Percentiles rank a stretch among this genome's conserved stretches.
phyloP scores from a whole-genome alignment of 306 rosid species.

The Aeschynomene evenia region DNA sequence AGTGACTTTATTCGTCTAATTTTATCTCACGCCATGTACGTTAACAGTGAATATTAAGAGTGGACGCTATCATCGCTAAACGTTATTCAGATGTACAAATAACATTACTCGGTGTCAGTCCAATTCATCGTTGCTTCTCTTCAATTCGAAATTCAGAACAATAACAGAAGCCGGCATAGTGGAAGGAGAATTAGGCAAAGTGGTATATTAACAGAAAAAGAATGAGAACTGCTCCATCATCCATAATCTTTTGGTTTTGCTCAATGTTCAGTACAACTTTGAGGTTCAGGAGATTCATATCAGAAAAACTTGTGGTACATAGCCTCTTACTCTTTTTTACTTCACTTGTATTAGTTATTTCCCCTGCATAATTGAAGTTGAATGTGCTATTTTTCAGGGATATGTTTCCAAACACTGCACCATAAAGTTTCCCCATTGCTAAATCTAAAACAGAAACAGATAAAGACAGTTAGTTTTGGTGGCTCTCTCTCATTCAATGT shows the following conservation, averaged over 20 bases:
- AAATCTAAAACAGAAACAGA: background rate
- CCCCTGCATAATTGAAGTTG: background rate
- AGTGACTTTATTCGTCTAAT: background rate
- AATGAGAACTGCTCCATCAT: background rate
- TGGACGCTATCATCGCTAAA: no score
- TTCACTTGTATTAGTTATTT: background rate
- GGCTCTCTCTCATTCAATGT: constrained; percentile 18
- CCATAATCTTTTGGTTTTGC: background rate
- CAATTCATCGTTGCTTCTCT: background rate
- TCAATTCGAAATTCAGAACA: background rate
- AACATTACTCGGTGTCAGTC: background rate
- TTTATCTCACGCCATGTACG: background rate
- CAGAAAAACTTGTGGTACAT: background rate
- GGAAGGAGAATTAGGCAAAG: background rate
- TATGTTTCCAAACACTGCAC: constrained; percentile 2
- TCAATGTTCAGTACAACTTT: background rate
- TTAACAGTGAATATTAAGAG: no score
- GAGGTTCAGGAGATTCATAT: background rate
- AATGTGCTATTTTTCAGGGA: constrained; percentile 23
- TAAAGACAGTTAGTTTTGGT: background rate
- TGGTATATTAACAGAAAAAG: constrained; percentile 8
- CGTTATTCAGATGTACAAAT: background rate
- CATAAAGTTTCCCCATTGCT: constrained; percentile 15
- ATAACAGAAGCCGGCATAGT: background rate
- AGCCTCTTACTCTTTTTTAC: background rate